Evolutionary conservation across 176 grass and related monocot species (phyloP).

Genomic region (Puya raimondii): DNA sequence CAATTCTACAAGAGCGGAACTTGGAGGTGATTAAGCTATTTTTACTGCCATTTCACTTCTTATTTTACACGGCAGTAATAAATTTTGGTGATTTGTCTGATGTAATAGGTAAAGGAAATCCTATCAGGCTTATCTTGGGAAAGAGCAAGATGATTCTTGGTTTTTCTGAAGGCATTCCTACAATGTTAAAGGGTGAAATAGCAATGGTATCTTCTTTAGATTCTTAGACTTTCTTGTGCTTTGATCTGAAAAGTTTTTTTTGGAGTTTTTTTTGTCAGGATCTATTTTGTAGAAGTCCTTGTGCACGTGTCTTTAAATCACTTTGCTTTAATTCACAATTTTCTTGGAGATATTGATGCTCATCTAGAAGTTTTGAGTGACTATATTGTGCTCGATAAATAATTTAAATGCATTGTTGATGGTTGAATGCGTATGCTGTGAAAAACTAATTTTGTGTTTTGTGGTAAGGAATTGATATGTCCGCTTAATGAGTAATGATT

Average conservation of each 20-base stretch:
- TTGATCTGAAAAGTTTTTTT: not conserved
- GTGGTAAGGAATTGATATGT: not conserved
- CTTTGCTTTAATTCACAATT: not conserved
- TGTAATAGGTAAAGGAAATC: constrained; percentile 72
- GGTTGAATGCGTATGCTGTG: not conserved
- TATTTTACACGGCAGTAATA: not conserved
- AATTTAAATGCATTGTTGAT: not conserved
- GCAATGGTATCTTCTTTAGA: constrained; percentile 59
- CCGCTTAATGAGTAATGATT: not conserved
- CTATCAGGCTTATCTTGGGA: constrained; percentile 72
- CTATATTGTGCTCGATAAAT: not conserved
- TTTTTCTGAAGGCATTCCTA: constrained; percentile 83
- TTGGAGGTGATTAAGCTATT: constrained; percentile 58
- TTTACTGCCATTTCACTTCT: not conserved
- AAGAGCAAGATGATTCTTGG: constrained; percentile 98
- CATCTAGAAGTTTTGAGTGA: not conserved
- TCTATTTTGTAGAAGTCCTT: not conserved
- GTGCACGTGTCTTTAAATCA: not conserved
- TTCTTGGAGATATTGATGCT: not conserved
- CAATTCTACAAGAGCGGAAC: constrained; percentile 70
- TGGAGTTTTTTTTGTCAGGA: not conserved
- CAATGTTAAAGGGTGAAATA: constrained; percentile 82
- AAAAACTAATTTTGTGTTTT: not conserved
- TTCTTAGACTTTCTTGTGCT: not conserved
- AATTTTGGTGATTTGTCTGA: constrained; percentile 15